These are phyloP conservation scores for Musa troglodytarum DNA, from an alignment of 176 grass and related monocot genomes.

Conservation along the genomic window DNA sequence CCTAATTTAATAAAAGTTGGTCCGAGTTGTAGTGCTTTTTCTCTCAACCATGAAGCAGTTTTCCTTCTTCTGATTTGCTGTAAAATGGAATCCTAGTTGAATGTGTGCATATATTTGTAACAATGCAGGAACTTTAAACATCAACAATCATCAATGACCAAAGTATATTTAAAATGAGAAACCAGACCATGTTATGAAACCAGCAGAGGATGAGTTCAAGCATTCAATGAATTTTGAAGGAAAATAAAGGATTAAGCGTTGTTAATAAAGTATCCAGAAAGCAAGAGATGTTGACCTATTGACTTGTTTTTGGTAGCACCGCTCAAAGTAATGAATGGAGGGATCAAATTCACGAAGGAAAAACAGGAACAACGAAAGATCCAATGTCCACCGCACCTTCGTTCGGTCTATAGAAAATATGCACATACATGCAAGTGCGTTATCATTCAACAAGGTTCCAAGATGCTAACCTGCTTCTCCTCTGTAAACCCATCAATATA, in stretches of 20 bases:
- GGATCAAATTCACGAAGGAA: no score
- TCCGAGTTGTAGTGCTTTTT: slow-evolving; percentile 86
- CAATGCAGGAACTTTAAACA: background rate
- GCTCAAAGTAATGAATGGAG: no score
- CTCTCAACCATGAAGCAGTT: slow-evolving; percentile 89
- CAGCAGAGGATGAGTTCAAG: no score
- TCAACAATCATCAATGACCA: background rate
- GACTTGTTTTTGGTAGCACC: no score
- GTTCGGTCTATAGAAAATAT: background rate
- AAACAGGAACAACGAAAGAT: no score
- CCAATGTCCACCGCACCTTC: background rate
- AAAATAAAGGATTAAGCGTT: no score
- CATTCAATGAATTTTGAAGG: no score
- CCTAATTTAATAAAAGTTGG: slow-evolving; percentile 96
- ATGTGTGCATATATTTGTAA: background rate
- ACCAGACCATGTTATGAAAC: background rate
- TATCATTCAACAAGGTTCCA: background rate
- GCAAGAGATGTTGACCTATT: no score
- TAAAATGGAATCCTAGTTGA: slow-evolving; percentile 7
- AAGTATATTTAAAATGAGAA: background rate
- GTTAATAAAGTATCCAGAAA: no score
- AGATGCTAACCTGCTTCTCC: slow-evolving; percentile 55
- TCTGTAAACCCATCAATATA: slow-evolving; percentile 75
- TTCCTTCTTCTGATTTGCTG: slow-evolving; percentile 67
- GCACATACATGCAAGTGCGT: background rate